Evolutionary conservation across 2,329 filamentous ascomycete species (phyloP), one percentile per base, ranked within the genome.

Genomic region (Monilinia polystroma): DNA sequence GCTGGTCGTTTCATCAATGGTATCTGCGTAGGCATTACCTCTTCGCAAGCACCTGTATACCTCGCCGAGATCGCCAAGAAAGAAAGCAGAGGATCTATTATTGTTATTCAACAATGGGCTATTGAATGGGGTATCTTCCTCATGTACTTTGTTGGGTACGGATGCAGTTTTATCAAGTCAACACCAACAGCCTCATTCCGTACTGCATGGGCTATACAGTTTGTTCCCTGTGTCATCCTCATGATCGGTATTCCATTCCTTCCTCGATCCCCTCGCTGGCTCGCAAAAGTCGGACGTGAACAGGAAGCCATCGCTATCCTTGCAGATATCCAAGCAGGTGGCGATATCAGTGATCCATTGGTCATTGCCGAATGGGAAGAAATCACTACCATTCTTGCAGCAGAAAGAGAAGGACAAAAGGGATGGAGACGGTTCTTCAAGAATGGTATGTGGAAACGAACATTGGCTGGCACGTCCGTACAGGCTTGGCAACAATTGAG

Each of bases 101-200:
- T 92, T n/a, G 86, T 88, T 56, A 83, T 86, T 47, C 89, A 92
- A 76, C 90, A 92, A 74, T 88, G 70, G 81, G 87, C 89, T 35
- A 91, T 93, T 68, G 90, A 90, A 70, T 90, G 83, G 82, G 87
- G 85, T 70, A 89, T 67, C 20, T 57, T 67, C 43, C 56, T 89
- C 71, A 89, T 89, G 85, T 90, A 88, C 80, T 88, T 86, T 74
- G 84, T 90, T 76, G 84, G 84, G 29, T 67, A 67, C 20, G 65
- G 65, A n/a, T 67, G 65, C 69, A 79, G 78, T 20, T 82, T 78
- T 67, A 77, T 83, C 63, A 51, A 51, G 12, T 23, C 53, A 6
- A 66, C 75, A 0, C 79, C 82, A 7, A 72, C 79, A 0, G 78
- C 80, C 1, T 79, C 82, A 4, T 87, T 86, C 77, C 79, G 82